A percentile compares a stretch with the other conserved stretches of the same genome.
Evolutionary conservation across 2,329 filamentous ascomycete genomes (phyloP).

Genomic region (Cercospora zeina): DNA sequence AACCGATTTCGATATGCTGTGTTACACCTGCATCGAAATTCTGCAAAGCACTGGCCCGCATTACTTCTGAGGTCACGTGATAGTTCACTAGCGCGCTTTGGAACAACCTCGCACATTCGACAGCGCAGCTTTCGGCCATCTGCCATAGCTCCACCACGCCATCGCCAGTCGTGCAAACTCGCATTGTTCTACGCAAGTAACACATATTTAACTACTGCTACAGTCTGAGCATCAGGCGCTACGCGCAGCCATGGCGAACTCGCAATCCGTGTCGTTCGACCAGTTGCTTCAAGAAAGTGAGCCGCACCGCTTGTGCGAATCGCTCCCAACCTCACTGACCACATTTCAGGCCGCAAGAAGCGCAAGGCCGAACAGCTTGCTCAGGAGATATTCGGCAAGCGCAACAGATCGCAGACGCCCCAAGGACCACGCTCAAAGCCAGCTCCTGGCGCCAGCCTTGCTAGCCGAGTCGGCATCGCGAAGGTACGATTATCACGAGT

Average conservation of each 20-base stretch:
- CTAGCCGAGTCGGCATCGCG: conserved; percentile 70
- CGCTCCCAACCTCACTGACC: neutral
- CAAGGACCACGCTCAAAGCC: conserved; percentile 48
- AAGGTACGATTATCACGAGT: conserved; percentile 55
- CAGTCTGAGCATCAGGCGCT: conserved; percentile 4
- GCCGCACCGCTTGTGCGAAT: neutral
- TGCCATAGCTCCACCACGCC: neutral
- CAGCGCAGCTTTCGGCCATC: conserved; percentile 5
- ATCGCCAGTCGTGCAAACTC: neutral
- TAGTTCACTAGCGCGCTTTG: neutral
- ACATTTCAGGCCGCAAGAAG: conserved; percentile 27
- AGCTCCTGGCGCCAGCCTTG: conserved; percentile 56
- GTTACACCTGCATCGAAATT: too few relatives aligned
- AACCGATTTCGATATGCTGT: too few relatives aligned
- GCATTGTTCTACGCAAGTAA: conserved; percentile 8
- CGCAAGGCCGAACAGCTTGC: conserved; percentile 54
- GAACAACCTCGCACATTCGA: conserved; percentile 1
- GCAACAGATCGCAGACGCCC: conserved; percentile 58
- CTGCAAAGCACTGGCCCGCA: neutral
- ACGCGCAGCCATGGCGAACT: conserved; percentile 23
- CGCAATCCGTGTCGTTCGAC: conserved; percentile 25
- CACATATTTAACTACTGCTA: neutral
- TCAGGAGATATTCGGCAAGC: conserved; percentile 67
- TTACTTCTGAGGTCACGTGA: neutral
- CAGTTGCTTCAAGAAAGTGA: conserved; percentile 30